Conservation (phyloP, 2,329 filamentous ascomycete genomes). For the Diaporthe nobilis region DNA sequence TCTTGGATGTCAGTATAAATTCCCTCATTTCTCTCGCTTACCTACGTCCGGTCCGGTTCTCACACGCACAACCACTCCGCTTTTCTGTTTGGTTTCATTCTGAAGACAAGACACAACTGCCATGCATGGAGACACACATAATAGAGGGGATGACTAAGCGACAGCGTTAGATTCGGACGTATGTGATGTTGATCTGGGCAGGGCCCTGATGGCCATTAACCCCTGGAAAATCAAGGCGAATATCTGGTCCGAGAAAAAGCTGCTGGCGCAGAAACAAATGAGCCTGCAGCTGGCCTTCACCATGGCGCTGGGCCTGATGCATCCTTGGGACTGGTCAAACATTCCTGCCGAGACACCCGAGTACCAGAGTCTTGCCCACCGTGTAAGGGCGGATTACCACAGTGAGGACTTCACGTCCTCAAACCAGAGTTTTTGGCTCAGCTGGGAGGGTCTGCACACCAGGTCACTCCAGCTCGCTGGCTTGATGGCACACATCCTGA, state of each 20-base stretch:
- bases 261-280: slow-evolving; percentile 38
- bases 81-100: background rate
- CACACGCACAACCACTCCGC: background rate
- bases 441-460: slow-evolving; percentile 42
- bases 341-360: slow-evolving; percentile 23
- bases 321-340: slow-evolving; percentile 36
- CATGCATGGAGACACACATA: background rate
- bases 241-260: slow-evolving; percentile 38
- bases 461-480: slow-evolving; percentile 41
- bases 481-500: slow-evolving; percentile 40
- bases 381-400: slow-evolving; percentile 39
- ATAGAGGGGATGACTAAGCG: slow-evolving; percentile 10
- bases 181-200: slow-evolving; percentile 39
- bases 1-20: slow-evolving; percentile 39
- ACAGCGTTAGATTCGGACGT: slow-evolving; percentile 39
- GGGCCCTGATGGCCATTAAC: slow-evolving; percentile 40
- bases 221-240: slow-evolving; percentile 38
- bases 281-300: slow-evolving; percentile 40
- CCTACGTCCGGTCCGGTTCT: background rate
- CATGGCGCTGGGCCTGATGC: slow-evolving; percentile 37
- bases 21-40: background rate
- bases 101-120: background rate
- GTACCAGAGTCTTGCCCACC: slow-evolving; percentile 36
- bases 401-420: slow-evolving; percentile 37
- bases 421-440: slow-evolving; percentile 41